Conservation (phyloP, 768 basidiomycete genomes). For the Boletus reticulatus region DNA sequence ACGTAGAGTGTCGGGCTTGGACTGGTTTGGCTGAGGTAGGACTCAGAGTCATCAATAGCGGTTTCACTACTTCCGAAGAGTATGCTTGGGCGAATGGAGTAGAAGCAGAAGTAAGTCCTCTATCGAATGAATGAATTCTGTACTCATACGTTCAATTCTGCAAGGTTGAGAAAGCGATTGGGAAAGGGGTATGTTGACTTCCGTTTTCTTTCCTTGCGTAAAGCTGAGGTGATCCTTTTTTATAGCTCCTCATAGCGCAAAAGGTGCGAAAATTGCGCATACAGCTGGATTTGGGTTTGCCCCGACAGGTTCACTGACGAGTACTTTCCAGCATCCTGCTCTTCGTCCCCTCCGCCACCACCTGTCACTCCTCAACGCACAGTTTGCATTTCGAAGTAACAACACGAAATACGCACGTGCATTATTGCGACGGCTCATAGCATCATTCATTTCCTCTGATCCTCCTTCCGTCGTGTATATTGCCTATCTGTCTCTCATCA, state of each 20-base stretch:
- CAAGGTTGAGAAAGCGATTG: conserved; percentile 61
- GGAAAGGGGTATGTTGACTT: conserved; percentile 58
- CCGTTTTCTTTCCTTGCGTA: not conserved
- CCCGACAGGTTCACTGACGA: conserved; percentile 2
- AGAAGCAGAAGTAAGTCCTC: conserved; percentile 47
- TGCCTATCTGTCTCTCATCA: conserved; percentile 55
- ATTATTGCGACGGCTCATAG: conserved; percentile 52
- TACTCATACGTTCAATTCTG: not conserved
- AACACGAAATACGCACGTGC: conserved; percentile 60
- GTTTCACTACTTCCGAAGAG: conserved; percentile 36
- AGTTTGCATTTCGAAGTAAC: conserved; percentile 44
- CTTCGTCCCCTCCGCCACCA: conserved; percentile 58
- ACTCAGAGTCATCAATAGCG: conserved; percentile 50
- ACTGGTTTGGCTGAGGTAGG: conserved; percentile 68
- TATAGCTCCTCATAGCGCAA: conserved; percentile 53
- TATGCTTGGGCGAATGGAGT: conserved; percentile 49
- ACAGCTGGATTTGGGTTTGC: not conserved
- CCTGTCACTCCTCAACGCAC: conserved; percentile 60
- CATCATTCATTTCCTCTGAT: conserved; percentile 44
- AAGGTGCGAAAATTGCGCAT: conserved; percentile 42
- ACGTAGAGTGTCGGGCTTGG: conserved; percentile 70
- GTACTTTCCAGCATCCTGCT: conserved; percentile 53
- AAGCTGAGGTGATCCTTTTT: not conserved
- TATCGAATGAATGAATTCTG: not conserved
- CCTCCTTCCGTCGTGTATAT: conserved; percentile 53